Base-by-base conservation (phyloP, 495 filamentous ascomycete species). In the Bryoglossum gracile region DNA sequence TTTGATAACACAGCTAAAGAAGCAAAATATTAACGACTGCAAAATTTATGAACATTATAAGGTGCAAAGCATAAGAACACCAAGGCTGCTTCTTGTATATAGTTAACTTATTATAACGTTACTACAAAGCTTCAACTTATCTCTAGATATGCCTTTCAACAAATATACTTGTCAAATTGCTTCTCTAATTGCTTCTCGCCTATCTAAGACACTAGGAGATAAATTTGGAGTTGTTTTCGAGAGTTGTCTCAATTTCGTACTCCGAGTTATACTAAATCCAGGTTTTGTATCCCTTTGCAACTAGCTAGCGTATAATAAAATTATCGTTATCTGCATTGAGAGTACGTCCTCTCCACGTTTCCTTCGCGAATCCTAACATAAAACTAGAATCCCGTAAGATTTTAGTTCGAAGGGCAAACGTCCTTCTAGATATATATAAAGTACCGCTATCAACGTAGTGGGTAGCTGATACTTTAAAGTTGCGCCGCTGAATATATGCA, bases 391-490 rank as follows among this genome's bases (percentile, higher is more conserved):
- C 16, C 16, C 16, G 4, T 16, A 37, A 8, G 14, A 37, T 37
- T 14, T 37, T 16, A 16, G 34, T 37, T 37, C 16, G 16, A 37
- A 17, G 4, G 4, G 16, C 16, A 37, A 8, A 16, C 84, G 19
- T 48, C 26, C 43, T 33, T 3, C 26, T 13, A 30, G 26, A 30
- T 13, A 30, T 30, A 30, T 13, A 30, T 30, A 13, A 30, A 30
- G 26, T 30, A 9, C 86, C 86, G 32, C 87, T 86, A 60, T 94
- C 86, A 40, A 91, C 73, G 62, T 83, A 79, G 51, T 86, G 83
- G 34, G 84, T 89, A 10, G 87, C 84, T 36, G 83, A 87, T 63
- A 86, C 88, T 63, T 91, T 86, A 59, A 90, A 91, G 60, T 89
- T 91, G 33, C 87, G 72, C 33, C 87, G 74, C 56, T 88, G 81